A percentile compares a stretch with the other conserved stretches of the same genome.
Evolutionary conservation across 2,329 filamentous ascomycete genomes (phyloP).

Genomic region (Gaeumannomyces tritici): DNA sequence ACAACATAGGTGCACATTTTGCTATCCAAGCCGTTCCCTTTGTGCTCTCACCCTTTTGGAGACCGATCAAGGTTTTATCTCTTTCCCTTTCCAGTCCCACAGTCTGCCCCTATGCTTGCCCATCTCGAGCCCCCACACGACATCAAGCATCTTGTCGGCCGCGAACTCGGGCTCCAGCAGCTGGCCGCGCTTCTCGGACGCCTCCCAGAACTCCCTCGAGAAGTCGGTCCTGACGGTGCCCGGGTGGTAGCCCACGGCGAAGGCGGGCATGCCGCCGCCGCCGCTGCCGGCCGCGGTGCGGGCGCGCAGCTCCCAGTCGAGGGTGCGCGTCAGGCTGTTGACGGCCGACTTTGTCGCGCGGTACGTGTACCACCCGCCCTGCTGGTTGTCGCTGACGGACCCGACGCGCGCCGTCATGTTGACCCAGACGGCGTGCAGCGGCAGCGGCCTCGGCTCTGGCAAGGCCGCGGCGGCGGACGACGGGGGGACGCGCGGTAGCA

Average conservation of each 20-base stretch:
- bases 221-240: slow-evolving; percentile 72
- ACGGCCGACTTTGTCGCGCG: slow-evolving; percentile 67
- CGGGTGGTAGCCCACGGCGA: slow-evolving; percentile 65
- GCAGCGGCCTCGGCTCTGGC: no score
- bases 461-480: no score
- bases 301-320: slow-evolving; percentile 56
- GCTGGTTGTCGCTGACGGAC: slow-evolving; percentile 58
- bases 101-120: slow-evolving; percentile 51
- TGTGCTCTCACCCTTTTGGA: neutral
- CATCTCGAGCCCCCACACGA: slow-evolving; percentile 38
- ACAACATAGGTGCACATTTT: neutral
- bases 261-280: slow-evolving; percentile 32
- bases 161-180: slow-evolving; percentile 59
- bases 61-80: slow-evolving; percentile 43
- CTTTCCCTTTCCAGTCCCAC: slow-evolving; percentile 61
- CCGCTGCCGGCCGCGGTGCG: slow-evolving; percentile 34
- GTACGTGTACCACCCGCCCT: slow-evolving; percentile 78
- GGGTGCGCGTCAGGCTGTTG: slow-evolving; percentile 59
- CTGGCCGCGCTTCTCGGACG: slow-evolving; percentile 46
- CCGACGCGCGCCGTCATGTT: slow-evolving; percentile 73
- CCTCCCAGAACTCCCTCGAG: slow-evolving; percentile 62
- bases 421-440: slow-evolving; percentile 53
- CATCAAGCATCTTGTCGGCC: slow-evolving; percentile 52
- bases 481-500: no score
- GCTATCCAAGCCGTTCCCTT: neutral